These are phyloP conservation scores for Yamadazyma atmosphaerica DNA, from an alignment of 1,139 yeast genomes.

Conservation along the genomic window DNA sequence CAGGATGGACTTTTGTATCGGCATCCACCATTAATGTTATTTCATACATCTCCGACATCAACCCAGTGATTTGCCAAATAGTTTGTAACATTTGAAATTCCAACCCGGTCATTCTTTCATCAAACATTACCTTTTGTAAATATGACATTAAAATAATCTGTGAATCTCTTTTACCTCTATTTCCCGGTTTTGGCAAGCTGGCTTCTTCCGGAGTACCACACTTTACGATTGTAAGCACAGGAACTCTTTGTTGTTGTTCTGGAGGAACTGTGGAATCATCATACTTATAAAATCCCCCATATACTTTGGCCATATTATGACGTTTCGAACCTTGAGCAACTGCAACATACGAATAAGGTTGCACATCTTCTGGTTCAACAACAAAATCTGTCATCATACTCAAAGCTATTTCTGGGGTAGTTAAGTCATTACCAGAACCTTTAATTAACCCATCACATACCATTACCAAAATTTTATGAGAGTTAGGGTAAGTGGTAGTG, in stretches of 20 bases:
- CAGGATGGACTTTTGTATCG: conserved; percentile 90
- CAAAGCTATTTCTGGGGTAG: conserved; percentile 87
- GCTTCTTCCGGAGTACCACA: conserved; percentile 92
- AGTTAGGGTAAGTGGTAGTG: conserved; percentile 91
- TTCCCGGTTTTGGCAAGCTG: conserved; percentile 85
- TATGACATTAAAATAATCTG: conserved; percentile 93
- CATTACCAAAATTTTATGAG: conserved; percentile 81
- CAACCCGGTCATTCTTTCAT: conserved; percentile 94
- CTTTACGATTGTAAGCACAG: conserved; percentile 79
- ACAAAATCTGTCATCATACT: conserved; percentile 86
- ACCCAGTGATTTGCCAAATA: conserved; percentile 85
- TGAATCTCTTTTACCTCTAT: conserved; percentile 97
- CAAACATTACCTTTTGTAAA: conserved; percentile 86
- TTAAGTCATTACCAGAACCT: conserved; percentile 84
- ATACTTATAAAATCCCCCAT: conserved; percentile 86
- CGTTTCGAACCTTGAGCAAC: conserved; percentile 92
- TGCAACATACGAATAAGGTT: conserved; percentile 85
- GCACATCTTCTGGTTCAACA: conserved; percentile 69
- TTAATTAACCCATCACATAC: conserved; percentile 93
- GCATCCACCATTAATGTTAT: conserved; percentile 94
- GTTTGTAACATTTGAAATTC: conserved; percentile 79
- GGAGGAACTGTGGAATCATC: conserved; percentile 70
- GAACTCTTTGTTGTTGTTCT: conserved; percentile 87
- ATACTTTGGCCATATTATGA: conserved; percentile 96
- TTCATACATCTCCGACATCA: conserved; percentile 86